Evolutionary conservation across 352 stramenopile genomes (phyloP).

Genomic region (Pythium sp.): DNA sequence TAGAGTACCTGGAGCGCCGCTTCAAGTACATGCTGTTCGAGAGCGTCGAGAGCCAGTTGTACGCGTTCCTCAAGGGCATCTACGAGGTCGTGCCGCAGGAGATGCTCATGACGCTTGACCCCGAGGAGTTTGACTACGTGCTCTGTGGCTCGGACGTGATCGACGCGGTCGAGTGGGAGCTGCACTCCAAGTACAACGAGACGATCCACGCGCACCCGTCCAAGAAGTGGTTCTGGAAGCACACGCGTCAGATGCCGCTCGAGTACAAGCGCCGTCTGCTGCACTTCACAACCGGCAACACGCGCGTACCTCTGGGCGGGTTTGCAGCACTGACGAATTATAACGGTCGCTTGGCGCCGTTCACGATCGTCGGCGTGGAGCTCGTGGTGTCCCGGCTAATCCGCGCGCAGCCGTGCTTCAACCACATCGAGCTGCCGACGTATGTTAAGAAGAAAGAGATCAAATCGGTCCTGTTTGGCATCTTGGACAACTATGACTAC

Average conservation of each 20-base stretch:
- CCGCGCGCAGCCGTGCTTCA: conserved; percentile 59
- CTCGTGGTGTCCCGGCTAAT: conserved; percentile 1
- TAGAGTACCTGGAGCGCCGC: no score
- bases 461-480: conserved; percentile 31
- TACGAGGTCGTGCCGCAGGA: conserved; percentile 91
- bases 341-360: conserved; percentile 8
- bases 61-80: conserved; percentile 86
- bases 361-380: conserved; percentile 7
- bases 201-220: conserved; percentile 29
- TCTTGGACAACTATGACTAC: conserved; percentile 30
- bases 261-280: conserved; percentile 69
- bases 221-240: conserved; percentile 84
- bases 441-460: conserved; percentile 24
- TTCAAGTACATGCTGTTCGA: conserved; percentile 91
- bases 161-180: conserved; percentile 92
- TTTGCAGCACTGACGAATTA: conserved; percentile 9
- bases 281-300: conserved; percentile 14
- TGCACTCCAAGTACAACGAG: conserved; percentile 54
- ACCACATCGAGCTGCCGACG: conserved; percentile 90
- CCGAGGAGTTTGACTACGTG: conserved; percentile 93
- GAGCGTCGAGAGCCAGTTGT: conserved; percentile 71
- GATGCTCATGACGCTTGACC: conserved; percentile 92
- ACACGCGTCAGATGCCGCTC: conserved; percentile 91
- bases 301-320: conserved; percentile 9
- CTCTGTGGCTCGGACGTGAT: conserved; percentile 92